Evolutionary conservation across 1,139 yeast genomes (phyloP).

Genomic region (Saccharomyces hybrid): DNA sequence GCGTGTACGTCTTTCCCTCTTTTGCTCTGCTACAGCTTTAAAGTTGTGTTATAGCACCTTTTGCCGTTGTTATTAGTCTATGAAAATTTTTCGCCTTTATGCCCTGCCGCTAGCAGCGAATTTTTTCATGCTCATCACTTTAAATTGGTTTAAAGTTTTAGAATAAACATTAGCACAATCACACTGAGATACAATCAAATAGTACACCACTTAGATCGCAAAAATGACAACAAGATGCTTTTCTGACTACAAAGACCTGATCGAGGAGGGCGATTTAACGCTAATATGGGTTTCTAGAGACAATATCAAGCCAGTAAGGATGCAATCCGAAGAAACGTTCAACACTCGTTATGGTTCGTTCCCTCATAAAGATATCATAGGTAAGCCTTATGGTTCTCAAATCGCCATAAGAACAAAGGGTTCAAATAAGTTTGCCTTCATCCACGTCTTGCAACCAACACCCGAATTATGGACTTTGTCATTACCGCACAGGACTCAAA

Average conservation of each 20-base stretch:
- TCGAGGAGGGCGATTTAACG: constrained; percentile 80
- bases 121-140: constrained; percentile 2
- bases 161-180: background rate
- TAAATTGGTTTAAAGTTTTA: background rate
- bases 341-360: constrained; percentile 87
- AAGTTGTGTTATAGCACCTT: background rate
- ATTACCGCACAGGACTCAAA: constrained; percentile 94
- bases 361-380: constrained; percentile 76
- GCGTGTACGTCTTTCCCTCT: background rate
- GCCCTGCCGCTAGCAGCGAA: background rate
- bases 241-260: constrained; percentile 32
- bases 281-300: constrained; percentile 79
- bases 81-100: background rate
- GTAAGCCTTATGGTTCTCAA: constrained; percentile 77
- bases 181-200: background rate
- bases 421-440: constrained; percentile 54
- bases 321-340: constrained; percentile 51
- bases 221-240: constrained; percentile 6
- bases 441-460: constrained; percentile 82
- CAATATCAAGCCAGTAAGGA: constrained; percentile 64
- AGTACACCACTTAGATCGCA: background rate
- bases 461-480: constrained; percentile 95
- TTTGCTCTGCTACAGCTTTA: background rate
- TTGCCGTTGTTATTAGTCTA: background rate
- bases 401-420: constrained; percentile 65